phyloP scores from a whole-genome alignment of 1,284 basidiomycete species.

The Cystobasidiaceae sp. region DNA sequence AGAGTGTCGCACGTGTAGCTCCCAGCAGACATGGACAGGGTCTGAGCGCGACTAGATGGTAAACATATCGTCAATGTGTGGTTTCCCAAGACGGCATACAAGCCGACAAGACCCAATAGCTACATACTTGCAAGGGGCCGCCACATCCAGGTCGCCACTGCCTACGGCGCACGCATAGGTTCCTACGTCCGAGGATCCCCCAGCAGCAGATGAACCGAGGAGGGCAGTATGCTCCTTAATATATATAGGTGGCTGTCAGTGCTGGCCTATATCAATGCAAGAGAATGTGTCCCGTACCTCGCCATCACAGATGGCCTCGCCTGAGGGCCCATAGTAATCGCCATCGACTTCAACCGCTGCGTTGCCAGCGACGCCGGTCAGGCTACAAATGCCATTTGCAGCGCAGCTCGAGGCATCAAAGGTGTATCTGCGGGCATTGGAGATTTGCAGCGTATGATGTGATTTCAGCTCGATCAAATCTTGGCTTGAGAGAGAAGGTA shows the following conservation, averaged over 20 bases:
- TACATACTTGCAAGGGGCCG: slow-evolving; percentile 22
- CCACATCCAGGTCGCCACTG: background rate
- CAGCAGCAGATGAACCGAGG: slow-evolving; percentile 1
- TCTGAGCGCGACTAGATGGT: background rate
- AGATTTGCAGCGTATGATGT: too few species aligned
- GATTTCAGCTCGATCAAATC: slow-evolving; percentile 12
- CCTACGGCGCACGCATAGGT: slow-evolving; percentile 27
- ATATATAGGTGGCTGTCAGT: too few species aligned
- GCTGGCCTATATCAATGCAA: background rate
- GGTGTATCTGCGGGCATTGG: slow-evolving; percentile 14
- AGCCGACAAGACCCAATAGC: background rate
- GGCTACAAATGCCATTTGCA: background rate
- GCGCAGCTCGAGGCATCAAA: slow-evolving; percentile 10
- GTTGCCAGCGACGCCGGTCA: slow-evolving; percentile 3
- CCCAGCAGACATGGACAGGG: background rate
- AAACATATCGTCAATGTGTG: background rate
- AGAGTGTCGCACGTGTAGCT: slow-evolving; percentile 13
- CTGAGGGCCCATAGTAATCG: slow-evolving; percentile 14
- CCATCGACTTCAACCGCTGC: slow-evolving; percentile 15
- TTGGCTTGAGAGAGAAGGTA: background rate
- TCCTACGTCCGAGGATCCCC: background rate
- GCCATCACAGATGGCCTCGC: slow-evolving; percentile 17
- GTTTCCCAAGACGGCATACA: background rate
- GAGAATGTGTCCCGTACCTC: background rate
- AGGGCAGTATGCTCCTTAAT: slow-evolving; percentile 8